Percentiles rank a stretch among this genome's conserved stretches.
Conservation (phyloP, 2,329 filamentous ascomycete species). For the Triangularia verruculosa region DNA sequence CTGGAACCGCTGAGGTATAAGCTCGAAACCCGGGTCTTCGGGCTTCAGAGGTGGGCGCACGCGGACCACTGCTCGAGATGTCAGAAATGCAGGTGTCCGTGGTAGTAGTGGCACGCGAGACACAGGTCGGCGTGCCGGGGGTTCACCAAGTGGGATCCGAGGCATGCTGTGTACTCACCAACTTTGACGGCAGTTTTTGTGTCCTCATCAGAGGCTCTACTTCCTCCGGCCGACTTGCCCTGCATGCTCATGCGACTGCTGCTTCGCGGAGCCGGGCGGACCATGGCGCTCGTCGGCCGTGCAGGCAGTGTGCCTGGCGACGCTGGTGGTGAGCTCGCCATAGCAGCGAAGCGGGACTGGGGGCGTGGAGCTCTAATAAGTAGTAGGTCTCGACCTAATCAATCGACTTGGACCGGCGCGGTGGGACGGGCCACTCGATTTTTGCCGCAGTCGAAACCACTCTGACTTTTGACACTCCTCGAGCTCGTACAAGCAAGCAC, state of each 20-base stretch:
- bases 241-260: constrained; percentile 82
- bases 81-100: constrained; percentile 18
- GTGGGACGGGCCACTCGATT: constrained; percentile 16
- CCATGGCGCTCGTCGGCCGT: constrained; percentile 78
- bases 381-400: constrained; percentile 2
- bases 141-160: neutral
- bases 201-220: constrained; percentile 86
- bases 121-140: constrained; percentile 1
- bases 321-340: constrained; percentile 58
- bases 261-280: constrained; percentile 69
- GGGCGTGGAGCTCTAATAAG: constrained; percentile 21
- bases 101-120: constrained; percentile 10
- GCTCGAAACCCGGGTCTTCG: constrained; percentile 85
- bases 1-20: constrained; percentile 94
- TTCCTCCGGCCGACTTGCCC: constrained; percentile 71
- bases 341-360: constrained; percentile 14
- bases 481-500: constrained; percentile 8
- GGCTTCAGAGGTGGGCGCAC: constrained; percentile 82
- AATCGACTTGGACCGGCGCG: constrained; percentile 11
- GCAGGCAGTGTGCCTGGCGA: constrained; percentile 58
- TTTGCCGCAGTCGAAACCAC: constrained; percentile 4
- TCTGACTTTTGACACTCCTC: neutral
- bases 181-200: constrained; percentile 91
- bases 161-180: constrained; percentile 56
- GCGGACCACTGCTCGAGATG: constrained; percentile 67